Base-by-base conservation (phyloP, 1,284 basidiomycete species). In the Ustanciosporium gigantosporum region DNA sequence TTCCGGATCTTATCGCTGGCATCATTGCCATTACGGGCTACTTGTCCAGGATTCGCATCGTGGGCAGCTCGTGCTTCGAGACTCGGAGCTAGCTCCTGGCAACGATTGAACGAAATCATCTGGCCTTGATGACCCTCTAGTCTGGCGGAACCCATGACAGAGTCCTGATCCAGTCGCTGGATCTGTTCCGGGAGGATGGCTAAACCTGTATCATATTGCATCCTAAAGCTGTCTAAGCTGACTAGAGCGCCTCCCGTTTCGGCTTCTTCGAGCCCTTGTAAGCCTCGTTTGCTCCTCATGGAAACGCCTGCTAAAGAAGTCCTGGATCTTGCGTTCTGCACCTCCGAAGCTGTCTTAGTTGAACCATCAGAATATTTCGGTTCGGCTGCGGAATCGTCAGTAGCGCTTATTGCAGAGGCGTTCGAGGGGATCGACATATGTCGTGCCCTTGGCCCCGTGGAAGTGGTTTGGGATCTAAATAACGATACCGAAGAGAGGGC, bases 181-280 rank as follows among this genome's bases (percentile, higher is more conserved):
- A 70, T 62, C 23, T 64, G 47, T 31, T 66, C 58, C 1, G 68
- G 70, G 17, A 66, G 20, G 38, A 73, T 65, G 3, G 41, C 36
- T 31, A 66, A 31, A 2, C 70, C 70, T 5, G 50, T 51, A 16
- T 66, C 60, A 35, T 64, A 73, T 3, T 47, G 44, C 41, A 45
- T 51, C 16, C 59, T 52, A 14, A 56, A 46, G n/a, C 43, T 43
- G 40, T 73, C 67, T 6, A 70, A 43, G 36, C 61, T 68, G 16
- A 73, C 66, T 34, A 73, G 62, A 0, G 62, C 59, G 13, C 56
- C 57, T 8, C 70, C 70, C 4, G 48, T 32, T 21, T 70, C 68
- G 0, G 68, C 70, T n/a, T 58, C 66, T 19, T 70, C 68, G 4
- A 73, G 39, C 0, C 68, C 70, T 5, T 52, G 43, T 13, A 56